phyloP scores from a whole-genome alignment of 2,329 filamentous ascomycete genomes.

The Fusarium globosum region DNA sequence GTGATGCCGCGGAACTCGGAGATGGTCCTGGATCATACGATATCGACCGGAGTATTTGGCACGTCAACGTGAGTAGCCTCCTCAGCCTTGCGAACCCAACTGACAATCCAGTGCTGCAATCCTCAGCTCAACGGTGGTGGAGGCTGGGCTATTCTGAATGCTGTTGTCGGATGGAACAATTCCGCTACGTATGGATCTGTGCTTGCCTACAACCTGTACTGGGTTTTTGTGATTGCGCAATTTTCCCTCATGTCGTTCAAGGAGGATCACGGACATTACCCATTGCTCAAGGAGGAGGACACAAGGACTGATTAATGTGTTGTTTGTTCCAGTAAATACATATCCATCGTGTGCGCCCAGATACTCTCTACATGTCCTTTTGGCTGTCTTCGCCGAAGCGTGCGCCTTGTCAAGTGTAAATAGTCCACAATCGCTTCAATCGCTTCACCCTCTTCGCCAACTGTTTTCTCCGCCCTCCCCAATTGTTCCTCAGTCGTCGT shows the following conservation, averaged over 20 bases:
- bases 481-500: neutral
- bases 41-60: slow-evolving; percentile 82
- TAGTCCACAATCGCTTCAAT: neutral
- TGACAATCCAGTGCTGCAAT: slow-evolving; percentile 74
- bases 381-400: neutral
- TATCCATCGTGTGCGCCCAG: slow-evolving; percentile 25
- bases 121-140: slow-evolving; percentile 77
- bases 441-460: neutral
- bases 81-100: neutral
- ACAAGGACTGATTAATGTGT: slow-evolving; percentile 6
- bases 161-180: slow-evolving; percentile 88
- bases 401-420: neutral
- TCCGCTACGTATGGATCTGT: slow-evolving; percentile 89
- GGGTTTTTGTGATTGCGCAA: slow-evolving; percentile 78
- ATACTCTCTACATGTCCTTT: slow-evolving; percentile 22
- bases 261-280: slow-evolving; percentile 67
- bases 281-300: slow-evolving; percentile 51
- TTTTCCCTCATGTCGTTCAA: slow-evolving; percentile 75
- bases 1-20: slow-evolving; percentile 63
- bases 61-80: slow-evolving; percentile 76
- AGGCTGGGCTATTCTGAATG: slow-evolving; percentile 90
- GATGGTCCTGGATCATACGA: slow-evolving; percentile 81
- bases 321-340: slow-evolving; percentile 21
- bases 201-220: slow-evolving; percentile 89
- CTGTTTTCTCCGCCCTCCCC: neutral